A percentile compares a stretch with the other conserved stretches of the same genome.
Conservation (phyloP, 192 early-diverging fungal genomes). For the Umbelopsis vinacea region DNA sequence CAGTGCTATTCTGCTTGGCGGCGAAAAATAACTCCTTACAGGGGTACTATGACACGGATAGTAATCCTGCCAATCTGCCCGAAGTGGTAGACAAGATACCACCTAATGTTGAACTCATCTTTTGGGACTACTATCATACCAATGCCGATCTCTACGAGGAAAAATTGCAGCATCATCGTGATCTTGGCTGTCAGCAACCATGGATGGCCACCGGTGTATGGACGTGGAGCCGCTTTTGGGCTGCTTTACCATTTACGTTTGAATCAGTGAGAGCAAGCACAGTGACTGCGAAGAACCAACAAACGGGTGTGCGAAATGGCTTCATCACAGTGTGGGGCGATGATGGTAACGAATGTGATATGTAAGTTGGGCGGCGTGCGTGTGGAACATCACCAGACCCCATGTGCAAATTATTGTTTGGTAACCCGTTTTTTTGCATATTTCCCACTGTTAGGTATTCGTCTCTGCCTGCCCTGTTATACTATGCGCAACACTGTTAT, state of each 20-base stretch:
- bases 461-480: conserved; percentile 75
- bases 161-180: conserved; percentile 84
- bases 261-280: conserved; percentile 76
- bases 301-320: conserved; percentile 65
- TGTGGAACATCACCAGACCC: background rate
- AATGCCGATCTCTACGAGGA: conserved; percentile 66
- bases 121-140: conserved; percentile 91
- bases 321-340: conserved; percentile 92
- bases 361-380: conserved; percentile 38
- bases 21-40: conserved; percentile 82
- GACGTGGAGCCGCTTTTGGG: conserved; percentile 88
- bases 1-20: conserved; percentile 53
- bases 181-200: conserved; percentile 75
- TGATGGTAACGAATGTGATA: conserved; percentile 91
- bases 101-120: conserved; percentile 69
- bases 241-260: conserved; percentile 81
- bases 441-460: conserved; percentile 53
- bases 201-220: conserved; percentile 82
- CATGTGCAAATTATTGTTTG: conserved; percentile 9
- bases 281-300: conserved; percentile 63
- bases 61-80: conserved; percentile 50
- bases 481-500: conserved; percentile 80
- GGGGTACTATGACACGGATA: conserved; percentile 79
- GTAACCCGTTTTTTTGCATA: conserved; percentile 20
- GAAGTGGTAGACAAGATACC: conserved; percentile 68